Evolutionary conservation across 805 yeast genomes (phyloP), one percentile per base, ranked within the genome.

Genomic region (Lipomyces sp.): DNA sequence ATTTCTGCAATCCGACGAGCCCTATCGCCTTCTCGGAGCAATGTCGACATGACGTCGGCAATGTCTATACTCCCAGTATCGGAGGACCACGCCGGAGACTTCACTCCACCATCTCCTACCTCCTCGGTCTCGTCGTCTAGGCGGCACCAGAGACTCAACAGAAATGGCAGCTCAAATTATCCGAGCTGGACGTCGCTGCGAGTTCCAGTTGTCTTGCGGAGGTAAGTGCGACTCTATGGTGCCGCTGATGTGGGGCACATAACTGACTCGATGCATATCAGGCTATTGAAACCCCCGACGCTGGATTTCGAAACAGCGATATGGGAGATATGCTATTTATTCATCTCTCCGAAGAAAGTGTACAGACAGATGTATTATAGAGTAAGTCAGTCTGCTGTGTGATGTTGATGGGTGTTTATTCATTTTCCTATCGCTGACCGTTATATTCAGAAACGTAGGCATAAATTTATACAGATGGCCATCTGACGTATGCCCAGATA

Each of bases 231-330:
- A 37, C 19, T 28, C 14, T 24, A 26, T 16, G 35, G 34, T 6
- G 7, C n/a, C n/a, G n/a, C n/a, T n/a, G n/a, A n/a, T 28, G 31
- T 28, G 31, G 31, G 7, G 7, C 31, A 11, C 11, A 14, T 29
- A n/a, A 10, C 28, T 19, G 39, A n/a, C 24, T 10, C 21, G 22
- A 22, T n/a, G n/a, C n/a, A n/a, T n/a, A n/a, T n/a, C 32, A 67
- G 86, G 45, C 65, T 83, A 35, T 71, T 84, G 56, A 80, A 81
- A 59, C 90, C 95, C 1, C 85, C 83, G 7, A 83, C 95, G 0
- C 73, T 89, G 47, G 96, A 90, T 68, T 86, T 89, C 62, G 97
- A 90, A 67, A 86, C 95, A 1, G 96, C 96, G 13, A 75, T 82
- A 53, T 90, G 96, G 96, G 97, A 90, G 66, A 83, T 89, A 68